Percentiles rank a stretch among this genome's conserved stretches.
Evolutionary conservation across 2,329 filamentous ascomycete species (phyloP).

Genomic region (Colletotrichum scovillei): DNA sequence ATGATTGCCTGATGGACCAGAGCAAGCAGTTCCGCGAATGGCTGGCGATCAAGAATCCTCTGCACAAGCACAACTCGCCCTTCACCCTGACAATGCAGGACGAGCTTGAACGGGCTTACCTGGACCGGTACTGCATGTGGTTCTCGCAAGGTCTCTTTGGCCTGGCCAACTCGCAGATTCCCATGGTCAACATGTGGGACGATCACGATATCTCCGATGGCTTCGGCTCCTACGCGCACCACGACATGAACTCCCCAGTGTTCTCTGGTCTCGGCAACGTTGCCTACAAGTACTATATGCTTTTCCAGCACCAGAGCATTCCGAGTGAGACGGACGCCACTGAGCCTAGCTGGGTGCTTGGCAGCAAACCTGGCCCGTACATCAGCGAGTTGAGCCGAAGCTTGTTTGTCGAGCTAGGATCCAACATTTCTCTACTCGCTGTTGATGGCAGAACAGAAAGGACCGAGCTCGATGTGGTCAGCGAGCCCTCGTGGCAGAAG

Average conservation of each 20-base stretch:
- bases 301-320: constrained; percentile 96
- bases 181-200: constrained; percentile 98
- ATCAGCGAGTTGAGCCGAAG: constrained; percentile 89
- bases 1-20: constrained; percentile 83
- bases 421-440: constrained; percentile 83
- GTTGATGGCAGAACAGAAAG: constrained; percentile 93
- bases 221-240: constrained; percentile 91
- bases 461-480: constrained; percentile 83
- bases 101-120: constrained; percentile 88
- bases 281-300: constrained; percentile 98
- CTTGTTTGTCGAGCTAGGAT: constrained; percentile 85
- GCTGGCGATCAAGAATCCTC: constrained; percentile 82
- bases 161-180: constrained; percentile 93
- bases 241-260: constrained; percentile 90
- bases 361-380: constrained; percentile 84
- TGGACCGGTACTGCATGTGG: constrained; percentile 91
- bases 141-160: constrained; percentile 95
- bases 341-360: constrained; percentile 93
- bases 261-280: constrained; percentile 91
- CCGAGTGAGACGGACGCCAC: constrained; percentile 81
- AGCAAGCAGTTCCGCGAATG: constrained; percentile 84
- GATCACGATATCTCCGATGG: constrained; percentile 95
- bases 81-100: constrained; percentile 87
- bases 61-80: constrained; percentile 81
- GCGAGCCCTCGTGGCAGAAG: constrained; percentile 83